These are phyloP conservation scores for Coemansia sp. DNA, from an alignment of 192 early-diverging fungal species.

Conservation along the genomic window DNA sequence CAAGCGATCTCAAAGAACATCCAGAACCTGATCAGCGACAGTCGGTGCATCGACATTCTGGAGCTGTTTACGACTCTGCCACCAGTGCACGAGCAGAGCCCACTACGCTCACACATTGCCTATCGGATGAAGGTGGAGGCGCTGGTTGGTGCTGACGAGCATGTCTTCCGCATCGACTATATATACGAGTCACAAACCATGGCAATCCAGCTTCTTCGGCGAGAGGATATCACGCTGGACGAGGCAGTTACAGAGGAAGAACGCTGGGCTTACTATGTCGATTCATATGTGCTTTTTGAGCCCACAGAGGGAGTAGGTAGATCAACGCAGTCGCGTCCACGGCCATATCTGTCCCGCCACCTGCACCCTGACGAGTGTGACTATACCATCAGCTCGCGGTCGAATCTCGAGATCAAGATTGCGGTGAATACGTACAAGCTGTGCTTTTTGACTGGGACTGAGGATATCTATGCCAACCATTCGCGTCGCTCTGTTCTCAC, in stretches of 20 bases:
- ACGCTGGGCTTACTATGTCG: slow-evolving; percentile 93
- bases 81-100: slow-evolving; percentile 54
- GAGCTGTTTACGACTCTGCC: slow-evolving; percentile 64
- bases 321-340: slow-evolving; percentile 53
- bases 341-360: slow-evolving; percentile 72
- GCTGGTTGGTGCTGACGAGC: slow-evolving; percentile 76
- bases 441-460: slow-evolving; percentile 92
- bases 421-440: slow-evolving; percentile 97
- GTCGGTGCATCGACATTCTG: slow-evolving; percentile 63
- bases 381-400: slow-evolving; percentile 66
- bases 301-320: slow-evolving; percentile 76
- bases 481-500: slow-evolving; percentile 34
- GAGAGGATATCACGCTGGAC: slow-evolving; percentile 85
- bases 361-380: slow-evolving; percentile 55
- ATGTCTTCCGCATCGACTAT: slow-evolving; percentile 80
- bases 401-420: slow-evolving; percentile 94
- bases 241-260: slow-evolving; percentile 84
- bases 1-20: slow-evolving; percentile 81
- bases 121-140: slow-evolving; percentile 74
- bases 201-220: slow-evolving; percentile 85
- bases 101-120: slow-evolving; percentile 66
- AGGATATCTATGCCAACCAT: slow-evolving; percentile 79
- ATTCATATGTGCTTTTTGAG: slow-evolving; percentile 88
- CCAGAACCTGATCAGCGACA: slow-evolving; percentile 67
- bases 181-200: slow-evolving; percentile 60